Conservation (phyloP, 1,139 yeast species). For the Diutina siamensis region DNA sequence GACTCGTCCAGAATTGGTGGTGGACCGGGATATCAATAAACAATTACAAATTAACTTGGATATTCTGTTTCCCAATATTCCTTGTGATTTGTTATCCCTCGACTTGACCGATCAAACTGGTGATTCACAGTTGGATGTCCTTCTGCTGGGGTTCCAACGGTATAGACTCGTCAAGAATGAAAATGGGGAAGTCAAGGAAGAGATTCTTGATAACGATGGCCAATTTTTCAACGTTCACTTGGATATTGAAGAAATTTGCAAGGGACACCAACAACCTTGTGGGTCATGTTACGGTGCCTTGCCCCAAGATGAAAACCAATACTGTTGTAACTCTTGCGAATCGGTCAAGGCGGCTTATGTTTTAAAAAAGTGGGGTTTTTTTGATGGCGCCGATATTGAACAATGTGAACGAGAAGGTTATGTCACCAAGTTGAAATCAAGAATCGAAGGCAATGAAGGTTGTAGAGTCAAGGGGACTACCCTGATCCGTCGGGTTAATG, state of each 20-base stretch:
- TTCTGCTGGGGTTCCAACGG: slow-evolving; percentile 61
- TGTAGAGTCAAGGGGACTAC: slow-evolving; percentile 78
- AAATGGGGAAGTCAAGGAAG: slow-evolving; percentile 14
- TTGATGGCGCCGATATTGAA: slow-evolving; percentile 72
- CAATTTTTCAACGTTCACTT: neutral
- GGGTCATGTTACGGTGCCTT: slow-evolving; percentile 88
- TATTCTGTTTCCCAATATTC: slow-evolving; percentile 69
- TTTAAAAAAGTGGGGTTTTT: slow-evolving; percentile 73
- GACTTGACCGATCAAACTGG: slow-evolving; percentile 64
- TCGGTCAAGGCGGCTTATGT: slow-evolving; percentile 75
- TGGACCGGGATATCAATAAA: slow-evolving; percentile 73
- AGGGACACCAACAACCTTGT: slow-evolving; percentile 27
- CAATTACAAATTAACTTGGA: slow-evolving; percentile 72
- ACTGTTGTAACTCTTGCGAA: slow-evolving; percentile 81
- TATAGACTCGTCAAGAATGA: slow-evolving; percentile 39
- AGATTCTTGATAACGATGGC: slow-evolving; percentile 17
- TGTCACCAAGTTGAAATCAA: slow-evolving; percentile 44
- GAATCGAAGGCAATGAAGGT: slow-evolving; percentile 57
- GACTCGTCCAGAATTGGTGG: slow-evolving; percentile 72
- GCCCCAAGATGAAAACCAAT: slow-evolving; percentile 44
- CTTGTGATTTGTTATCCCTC: slow-evolving; percentile 53
- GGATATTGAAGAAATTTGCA: slow-evolving; percentile 21
- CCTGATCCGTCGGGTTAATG: slow-evolving; percentile 73
- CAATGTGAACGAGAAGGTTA: slow-evolving; percentile 91
- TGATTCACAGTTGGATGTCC: slow-evolving; percentile 63